Conservation (phyloP, 1,139 yeast species). For the Debaryomyces sp. region DNA sequence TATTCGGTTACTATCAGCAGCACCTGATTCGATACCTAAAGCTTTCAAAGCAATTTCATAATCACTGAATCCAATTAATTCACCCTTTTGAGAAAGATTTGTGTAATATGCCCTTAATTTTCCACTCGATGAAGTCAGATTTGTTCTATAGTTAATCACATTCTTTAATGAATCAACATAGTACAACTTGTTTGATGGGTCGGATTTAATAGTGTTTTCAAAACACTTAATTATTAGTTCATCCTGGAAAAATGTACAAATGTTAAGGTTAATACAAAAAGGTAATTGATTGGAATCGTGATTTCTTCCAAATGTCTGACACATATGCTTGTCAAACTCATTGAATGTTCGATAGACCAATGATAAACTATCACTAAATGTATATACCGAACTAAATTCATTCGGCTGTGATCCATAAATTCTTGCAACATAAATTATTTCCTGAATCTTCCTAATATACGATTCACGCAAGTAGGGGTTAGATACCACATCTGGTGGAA, state of each 20-base stretch:
- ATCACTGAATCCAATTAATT: slow-evolving; percentile 61
- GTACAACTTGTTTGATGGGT: slow-evolving; percentile 53
- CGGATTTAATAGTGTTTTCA: slow-evolving; percentile 54
- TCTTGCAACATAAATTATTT: slow-evolving; percentile 48
- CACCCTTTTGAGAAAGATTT: slow-evolving; percentile 56
- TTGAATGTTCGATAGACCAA: slow-evolving; percentile 37
- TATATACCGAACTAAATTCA: slow-evolving; percentile 39
- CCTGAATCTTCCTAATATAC: slow-evolving; percentile 51
- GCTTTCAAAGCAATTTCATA: slow-evolving; percentile 54
- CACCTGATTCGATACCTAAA: slow-evolving; percentile 45
- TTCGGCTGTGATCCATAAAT: slow-evolving; percentile 23
- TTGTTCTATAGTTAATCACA: slow-evolving; percentile 18
- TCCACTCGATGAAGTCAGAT: slow-evolving; percentile 14
- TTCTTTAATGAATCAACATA: slow-evolving; percentile 66
- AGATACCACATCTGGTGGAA: slow-evolving; percentile 56
- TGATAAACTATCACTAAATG: slow-evolving; percentile 42
- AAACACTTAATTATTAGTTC: slow-evolving; percentile 64
- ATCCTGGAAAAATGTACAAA: slow-evolving; percentile 60
- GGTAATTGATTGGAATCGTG: slow-evolving; percentile 29
- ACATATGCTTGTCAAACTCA: slow-evolving; percentile 46
- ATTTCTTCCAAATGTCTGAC: slow-evolving; percentile 27
- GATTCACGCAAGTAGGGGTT: slow-evolving; percentile 42
- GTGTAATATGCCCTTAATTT: slow-evolving; percentile 51
- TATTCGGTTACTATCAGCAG: slow-evolving; percentile 23
- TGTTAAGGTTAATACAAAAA: slow-evolving; percentile 57